Evolutionary conservation across 768 basidiomycete genomes (phyloP), one percentile per base, ranked within the genome.

Genomic region (Kwoniella mangroviensis): DNA sequence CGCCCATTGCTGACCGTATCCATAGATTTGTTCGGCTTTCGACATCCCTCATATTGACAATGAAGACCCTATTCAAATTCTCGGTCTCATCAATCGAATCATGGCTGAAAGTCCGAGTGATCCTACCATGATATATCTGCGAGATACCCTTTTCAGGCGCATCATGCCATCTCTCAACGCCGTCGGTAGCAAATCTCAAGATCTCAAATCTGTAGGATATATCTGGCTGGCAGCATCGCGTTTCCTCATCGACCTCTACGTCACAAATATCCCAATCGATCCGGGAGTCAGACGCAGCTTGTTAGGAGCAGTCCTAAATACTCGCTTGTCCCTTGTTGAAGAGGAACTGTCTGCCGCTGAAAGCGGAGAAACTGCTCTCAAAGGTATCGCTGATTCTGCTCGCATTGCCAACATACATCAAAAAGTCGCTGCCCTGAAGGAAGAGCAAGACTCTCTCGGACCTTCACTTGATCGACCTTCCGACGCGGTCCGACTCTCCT

Each of bases 181-280:
- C 3, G 15, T 65, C 7, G 40, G 17, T 28, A 40, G 45, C 12
- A 19, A 67, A 3, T 43, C 68, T 26, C 26, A 28, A 13, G 59
- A 67, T 26, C 66, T 68, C 84, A 85, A 84, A 79, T 66, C 53
- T 62, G 63, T 87, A 9, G 88, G 87, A 12, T 79, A 79, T 21
- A 81, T 84, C 54, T 95, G 90, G 89, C 84, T 92, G 41, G 86
- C 86, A 1, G 78, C 92, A 59, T 86, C 88, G 55, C 86, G 85
- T 19, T 73, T 89, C 64, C 82, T 94, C 26, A 79, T 93, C 24
- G 85, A 90, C 3, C 86, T 95, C 21, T 90, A 90, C 77, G 86
- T 98, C 49, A 94, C 97, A 0, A 87, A 93, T 80, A 84, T 88
- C 1, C 93, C 95, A 2, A 84, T 98, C 59, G 97, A 99, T 81